Percentiles rank a stretch among this genome's conserved stretches.
phyloP scores from a whole-genome alignment of 2,329 filamentous ascomycete genomes.

The Fusarium sp. region DNA sequence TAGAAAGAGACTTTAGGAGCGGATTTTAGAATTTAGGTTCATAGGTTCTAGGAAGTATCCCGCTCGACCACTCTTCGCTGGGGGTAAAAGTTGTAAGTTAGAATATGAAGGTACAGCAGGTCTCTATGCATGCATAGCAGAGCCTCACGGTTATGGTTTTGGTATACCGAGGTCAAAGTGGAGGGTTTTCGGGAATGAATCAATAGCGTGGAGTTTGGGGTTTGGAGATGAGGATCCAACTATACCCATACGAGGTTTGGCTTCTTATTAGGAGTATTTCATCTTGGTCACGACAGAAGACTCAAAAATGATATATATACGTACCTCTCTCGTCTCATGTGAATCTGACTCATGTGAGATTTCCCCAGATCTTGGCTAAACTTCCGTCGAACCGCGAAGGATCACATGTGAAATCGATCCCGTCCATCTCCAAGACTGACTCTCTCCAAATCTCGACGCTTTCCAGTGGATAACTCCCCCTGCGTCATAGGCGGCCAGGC shows the following conservation, averaged over 20 bases:
- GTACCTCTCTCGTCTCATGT: slow-evolving; percentile 14
- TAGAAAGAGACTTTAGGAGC: neutral
- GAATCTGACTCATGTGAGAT: slow-evolving; percentile 26
- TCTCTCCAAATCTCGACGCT: slow-evolving; percentile 18
- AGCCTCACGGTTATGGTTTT: slow-evolving; percentile 29
- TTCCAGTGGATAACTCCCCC: slow-evolving; percentile 23
- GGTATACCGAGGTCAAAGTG: slow-evolving; percentile 43
- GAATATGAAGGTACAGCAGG: neutral
- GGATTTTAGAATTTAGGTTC: neutral
- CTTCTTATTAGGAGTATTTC: slow-evolving; percentile 5
- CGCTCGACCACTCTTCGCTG: slow-evolving; percentile 1
- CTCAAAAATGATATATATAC: slow-evolving; percentile 10
- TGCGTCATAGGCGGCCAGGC: slow-evolving; percentile 40
- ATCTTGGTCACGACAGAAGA: neutral
- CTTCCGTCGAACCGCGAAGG: slow-evolving; percentile 18
- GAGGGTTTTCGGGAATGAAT: slow-evolving; percentile 25
- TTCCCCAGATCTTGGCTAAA: slow-evolving; percentile 42
- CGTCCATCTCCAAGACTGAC: slow-evolving; percentile 3
- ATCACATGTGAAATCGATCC: slow-evolving; percentile 40
- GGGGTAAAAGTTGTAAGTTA: neutral
- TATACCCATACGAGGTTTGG: slow-evolving; percentile 9
- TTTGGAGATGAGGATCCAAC: slow-evolving; percentile 13
- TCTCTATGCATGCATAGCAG: slow-evolving; percentile 1
- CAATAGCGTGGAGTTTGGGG: slow-evolving; percentile 35
- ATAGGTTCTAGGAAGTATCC: neutral